A percentile compares a stretch with the other conserved stretches of the same genome.
Evolutionary conservation across 805 yeast genomes (phyloP).

Genomic region (Ogataea paradorogensis): DNA sequence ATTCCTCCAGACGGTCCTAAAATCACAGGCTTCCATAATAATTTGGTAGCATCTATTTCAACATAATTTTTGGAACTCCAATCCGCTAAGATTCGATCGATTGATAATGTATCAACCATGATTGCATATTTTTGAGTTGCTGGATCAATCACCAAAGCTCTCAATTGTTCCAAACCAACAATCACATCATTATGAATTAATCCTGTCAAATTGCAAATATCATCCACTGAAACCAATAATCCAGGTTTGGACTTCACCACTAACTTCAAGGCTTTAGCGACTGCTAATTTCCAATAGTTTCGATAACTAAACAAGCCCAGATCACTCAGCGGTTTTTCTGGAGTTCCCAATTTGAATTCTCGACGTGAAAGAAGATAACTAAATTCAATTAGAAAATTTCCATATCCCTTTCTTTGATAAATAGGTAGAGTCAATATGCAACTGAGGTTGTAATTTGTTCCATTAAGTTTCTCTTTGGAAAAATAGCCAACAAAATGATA

Average conservation of each 20-base stretch:
- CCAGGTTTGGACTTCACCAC: slow-evolving; percentile 5
- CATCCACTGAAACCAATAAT: slow-evolving; percentile 50
- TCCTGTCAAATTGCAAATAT: slow-evolving; percentile 69
- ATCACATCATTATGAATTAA: slow-evolving; percentile 85
- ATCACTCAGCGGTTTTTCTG: slow-evolving; percentile 91
- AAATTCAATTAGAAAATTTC: slow-evolving; percentile 83
- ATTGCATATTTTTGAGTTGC: slow-evolving; percentile 49
- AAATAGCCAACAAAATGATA: slow-evolving; percentile 93
- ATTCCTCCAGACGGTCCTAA: slow-evolving; percentile 86
- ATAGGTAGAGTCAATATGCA: slow-evolving; percentile 90
- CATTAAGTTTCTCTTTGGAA: slow-evolving; percentile 78
- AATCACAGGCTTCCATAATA: slow-evolving; percentile 82
- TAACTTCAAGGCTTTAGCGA: slow-evolving; percentile 47
- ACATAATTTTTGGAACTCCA: slow-evolving; percentile 58
- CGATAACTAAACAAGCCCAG: slow-evolving; percentile 83
- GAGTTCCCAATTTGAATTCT: slow-evolving; percentile 84
- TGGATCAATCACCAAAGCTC: slow-evolving; percentile 52
- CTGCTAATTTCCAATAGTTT: slow-evolving; percentile 75
- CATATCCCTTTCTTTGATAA: slow-evolving; percentile 85
- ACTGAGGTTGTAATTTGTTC: slow-evolving; percentile 77
- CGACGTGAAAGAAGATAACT: slow-evolving; percentile 74
- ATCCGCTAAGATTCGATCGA: slow-evolving; percentile 41
- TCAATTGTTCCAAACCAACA: slow-evolving; percentile 77
- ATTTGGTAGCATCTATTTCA: slow-evolving; percentile 46
- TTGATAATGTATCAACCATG: slow-evolving; percentile 42